These are phyloP conservation scores for Paramyrothecium sp. DNA, from an alignment of 2,329 filamentous ascomycete genomes.

Conservation along the genomic window DNA sequence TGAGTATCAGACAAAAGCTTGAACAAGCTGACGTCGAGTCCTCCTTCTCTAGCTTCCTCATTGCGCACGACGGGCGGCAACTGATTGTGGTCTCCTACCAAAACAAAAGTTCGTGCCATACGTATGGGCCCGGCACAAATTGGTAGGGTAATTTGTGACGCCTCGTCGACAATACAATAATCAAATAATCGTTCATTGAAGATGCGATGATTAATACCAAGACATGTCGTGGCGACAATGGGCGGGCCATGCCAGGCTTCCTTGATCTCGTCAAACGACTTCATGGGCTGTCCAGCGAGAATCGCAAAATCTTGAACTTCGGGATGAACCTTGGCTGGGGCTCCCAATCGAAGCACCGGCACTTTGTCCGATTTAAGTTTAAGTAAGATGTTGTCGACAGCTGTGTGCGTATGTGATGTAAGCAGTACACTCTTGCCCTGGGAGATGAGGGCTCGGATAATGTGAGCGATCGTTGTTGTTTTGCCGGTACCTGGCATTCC, in stretches of 20 bases:
- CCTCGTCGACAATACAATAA: constrained; percentile 98
- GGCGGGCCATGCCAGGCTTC: constrained; percentile 81
- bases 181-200: constrained; percentile 91
- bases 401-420: constrained; percentile 95
- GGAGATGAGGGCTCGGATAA: constrained; percentile 84
- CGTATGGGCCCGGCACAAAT: constrained; percentile 93
- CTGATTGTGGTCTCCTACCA: constrained; percentile 96
- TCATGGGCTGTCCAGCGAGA: constrained; percentile 71
- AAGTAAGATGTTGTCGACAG: constrained; percentile 95
- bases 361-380: constrained; percentile 82
- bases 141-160: constrained; percentile 93
- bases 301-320: constrained; percentile 85
- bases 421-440: constrained; percentile 91
- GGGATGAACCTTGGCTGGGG: constrained; percentile 79
- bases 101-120: constrained; percentile 87
- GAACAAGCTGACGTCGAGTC: constrained; percentile 90
- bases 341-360: constrained; percentile 80
- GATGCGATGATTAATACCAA: constrained; percentile 85
- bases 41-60: constrained; percentile 79
- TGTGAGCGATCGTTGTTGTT: constrained; percentile 96
- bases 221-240: constrained; percentile 91
- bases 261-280: constrained; percentile 79
- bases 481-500: constrained; percentile 99
- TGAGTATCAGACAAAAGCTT: constrained; percentile 88
- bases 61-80: constrained; percentile 93